A percentile compares a stretch with the other conserved stretches of the same genome.
Conservation (phyloP, 2,329 filamentous ascomycete genomes). For the Graphiopsis chlorocephala region DNA sequence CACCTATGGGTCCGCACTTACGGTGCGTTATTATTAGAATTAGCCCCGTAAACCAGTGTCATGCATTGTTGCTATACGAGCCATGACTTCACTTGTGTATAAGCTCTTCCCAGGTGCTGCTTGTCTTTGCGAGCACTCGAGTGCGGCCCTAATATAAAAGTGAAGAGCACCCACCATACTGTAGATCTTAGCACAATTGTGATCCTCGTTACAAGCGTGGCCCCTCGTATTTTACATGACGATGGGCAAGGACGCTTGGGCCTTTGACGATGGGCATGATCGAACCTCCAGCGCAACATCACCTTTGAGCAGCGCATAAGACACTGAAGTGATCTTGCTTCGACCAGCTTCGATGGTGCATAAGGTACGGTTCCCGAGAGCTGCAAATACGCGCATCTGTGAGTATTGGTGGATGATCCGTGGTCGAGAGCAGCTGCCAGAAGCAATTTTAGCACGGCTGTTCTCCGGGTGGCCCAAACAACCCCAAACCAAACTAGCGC, state of each 20-base stretch:
- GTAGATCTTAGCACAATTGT: neutral
- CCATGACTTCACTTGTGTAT: conserved; percentile 1
- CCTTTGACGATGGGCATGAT: neutral
- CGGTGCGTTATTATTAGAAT: neutral
- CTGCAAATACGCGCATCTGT: neutral
- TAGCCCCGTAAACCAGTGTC: neutral
- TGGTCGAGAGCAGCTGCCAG: too few species aligned
- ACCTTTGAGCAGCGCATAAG: neutral
- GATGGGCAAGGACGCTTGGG: neutral
- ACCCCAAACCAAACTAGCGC: neutral
- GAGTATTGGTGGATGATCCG: too few species aligned
- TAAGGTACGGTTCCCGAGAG: neutral
- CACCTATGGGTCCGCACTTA: neutral
- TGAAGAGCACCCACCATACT: neutral
- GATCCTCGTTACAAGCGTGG: neutral
- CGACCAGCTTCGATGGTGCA: neutral
- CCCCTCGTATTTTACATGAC: neutral
- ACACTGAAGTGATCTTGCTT: neutral
- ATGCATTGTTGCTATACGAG: neutral
- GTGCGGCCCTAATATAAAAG: neutral
- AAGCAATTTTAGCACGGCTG: neutral
- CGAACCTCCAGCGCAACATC: neutral
- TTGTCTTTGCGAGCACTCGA: neutral
- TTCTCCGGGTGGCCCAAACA: neutral
- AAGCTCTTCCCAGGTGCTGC: neutral